Base-by-base conservation (phyloP, 495 filamentous ascomycete genomes). In the Annulohypoxylon maeteangense region DNA sequence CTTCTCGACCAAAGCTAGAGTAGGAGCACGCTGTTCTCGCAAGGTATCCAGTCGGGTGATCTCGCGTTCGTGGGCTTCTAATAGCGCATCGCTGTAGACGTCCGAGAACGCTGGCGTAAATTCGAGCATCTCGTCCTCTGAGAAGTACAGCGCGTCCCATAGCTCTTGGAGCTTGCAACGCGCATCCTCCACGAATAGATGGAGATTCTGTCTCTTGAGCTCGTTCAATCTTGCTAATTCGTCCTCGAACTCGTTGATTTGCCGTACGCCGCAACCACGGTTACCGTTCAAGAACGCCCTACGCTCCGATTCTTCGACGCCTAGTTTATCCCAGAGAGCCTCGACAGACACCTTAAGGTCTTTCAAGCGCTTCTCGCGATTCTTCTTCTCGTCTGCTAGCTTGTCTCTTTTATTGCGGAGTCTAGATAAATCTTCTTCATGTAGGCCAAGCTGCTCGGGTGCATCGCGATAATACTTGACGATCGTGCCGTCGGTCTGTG, bases 71-170 rank as follows among this genome's bases (percentile, higher is more conserved):
- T 98, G 96, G 0, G 94, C 86, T 70, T 87, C 85, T 3, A 99
- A 88, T 16, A 99, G 86, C 42, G 95, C 95, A 77, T 98, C 95
- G 71, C 93, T 97, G 76, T 90, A 92, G 12, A 90, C 90, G 73
- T 92, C 91, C 0, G 93, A 96, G 76, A 97, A 97, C 1, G 93
- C 94, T 3, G 96, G 95, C 3, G 94, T 93, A 68, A 98, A 99
- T 65, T 98, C 94, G 59, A 97, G 85, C 92, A 97, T 98, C 78
- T 99, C 95, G 74, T 98, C 95, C 78, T 99, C 95, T 0, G 93
- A 97, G 76, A 94, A 93, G 80, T 93, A 98, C 4, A 99, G 82
- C 7, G 87, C 83, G 76, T 98, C 95, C 95, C 95, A 99, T 1
- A 99, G 87, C 73, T 95, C 94, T 75, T 96, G 93, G 10, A 99